Evolutionary conservation across 2,329 filamentous ascomycete genomes (phyloP).

Genomic region (Fusarium sp.): DNA sequence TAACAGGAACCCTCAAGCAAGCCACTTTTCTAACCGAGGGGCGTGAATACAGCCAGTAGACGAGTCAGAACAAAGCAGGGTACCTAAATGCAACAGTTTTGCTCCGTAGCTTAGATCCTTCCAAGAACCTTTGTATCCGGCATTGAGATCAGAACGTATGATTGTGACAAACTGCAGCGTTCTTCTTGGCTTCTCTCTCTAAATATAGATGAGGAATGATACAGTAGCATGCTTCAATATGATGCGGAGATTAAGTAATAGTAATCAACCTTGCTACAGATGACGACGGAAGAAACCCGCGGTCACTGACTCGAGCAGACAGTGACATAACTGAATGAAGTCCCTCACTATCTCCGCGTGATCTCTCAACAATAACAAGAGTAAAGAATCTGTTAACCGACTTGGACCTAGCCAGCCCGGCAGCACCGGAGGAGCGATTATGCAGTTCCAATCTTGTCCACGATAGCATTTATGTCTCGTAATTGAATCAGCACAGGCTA

Average conservation of each 20-base stretch:
- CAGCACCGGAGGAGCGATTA: not conserved
- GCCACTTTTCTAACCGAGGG: not conserved
- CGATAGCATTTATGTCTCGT: not conserved
- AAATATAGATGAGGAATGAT: not conserved
- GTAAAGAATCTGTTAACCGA: not conserved
- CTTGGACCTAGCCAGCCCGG: not conserved
- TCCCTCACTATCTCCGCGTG: not conserved
- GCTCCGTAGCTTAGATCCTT: not conserved
- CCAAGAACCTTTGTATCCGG: no score
- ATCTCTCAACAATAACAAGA: not conserved
- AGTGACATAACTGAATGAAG: not conserved
- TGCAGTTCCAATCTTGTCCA: not conserved
- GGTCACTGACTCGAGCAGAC: not conserved
- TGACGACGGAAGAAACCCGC: rapidly evolving
- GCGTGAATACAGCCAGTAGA: not conserved
- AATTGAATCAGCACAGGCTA: not conserved
- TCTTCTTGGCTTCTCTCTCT: no score
- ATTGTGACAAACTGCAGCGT: not conserved
- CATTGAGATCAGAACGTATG: not conserved
- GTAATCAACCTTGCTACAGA: no score
- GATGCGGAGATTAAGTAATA: not conserved
- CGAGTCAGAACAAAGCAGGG: rapidly evolving
- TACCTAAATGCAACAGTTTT: rapidly evolving
- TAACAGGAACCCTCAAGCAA: not conserved
- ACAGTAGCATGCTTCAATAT: not conserved